phyloP scores from a whole-genome alignment of 352 stramenopile species.

The Globisporangium mamillatum region DNA sequence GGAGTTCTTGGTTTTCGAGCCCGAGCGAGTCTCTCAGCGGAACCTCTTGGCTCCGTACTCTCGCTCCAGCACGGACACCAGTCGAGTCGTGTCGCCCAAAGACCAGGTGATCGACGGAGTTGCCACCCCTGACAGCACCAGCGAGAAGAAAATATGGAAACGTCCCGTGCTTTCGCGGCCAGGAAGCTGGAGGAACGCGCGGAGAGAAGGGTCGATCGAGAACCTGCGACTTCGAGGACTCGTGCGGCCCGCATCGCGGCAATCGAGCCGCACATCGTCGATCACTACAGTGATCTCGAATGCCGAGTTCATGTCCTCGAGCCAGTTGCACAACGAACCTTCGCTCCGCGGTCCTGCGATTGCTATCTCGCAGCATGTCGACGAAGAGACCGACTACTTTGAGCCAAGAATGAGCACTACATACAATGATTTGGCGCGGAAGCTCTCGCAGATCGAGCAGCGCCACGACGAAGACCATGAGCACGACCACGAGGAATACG shows the following conservation, averaged over 20 bases:
- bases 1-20: conserved; percentile 47
- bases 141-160: conserved; percentile 39
- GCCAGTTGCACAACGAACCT: conserved; percentile 27
- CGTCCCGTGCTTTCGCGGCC: conserved; percentile 29
- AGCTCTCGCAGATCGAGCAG: conserved; percentile 18
- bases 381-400: conserved; percentile 11
- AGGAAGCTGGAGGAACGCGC: conserved; percentile 53
- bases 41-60: conserved; percentile 33
- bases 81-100: conserved; percentile 3
- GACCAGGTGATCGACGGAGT: conserved; percentile 18
- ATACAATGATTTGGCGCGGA: conserved; percentile 7
- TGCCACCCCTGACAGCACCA: conserved; percentile 22
- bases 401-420: not conserved
- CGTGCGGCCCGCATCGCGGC: conserved; percentile 22
- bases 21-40: conserved; percentile 60
- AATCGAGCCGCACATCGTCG: conserved; percentile 31
- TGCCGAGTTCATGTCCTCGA: conserved; percentile 24
- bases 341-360: not conserved
- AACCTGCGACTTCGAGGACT: conserved; percentile 35
- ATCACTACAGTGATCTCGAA: conserved; percentile 23
- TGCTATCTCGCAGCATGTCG: not conserved
- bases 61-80: not conserved
- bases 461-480: conserved; percentile 18
- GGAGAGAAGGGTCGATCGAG: conserved; percentile 33
- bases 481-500: conserved; percentile 7